A percentile compares a stretch with the other conserved stretches of the same genome.
These are phyloP conservation scores for Scleroderma bovista DNA, from an alignment of 768 basidiomycete genomes.

Conservation along the genomic window DNA sequence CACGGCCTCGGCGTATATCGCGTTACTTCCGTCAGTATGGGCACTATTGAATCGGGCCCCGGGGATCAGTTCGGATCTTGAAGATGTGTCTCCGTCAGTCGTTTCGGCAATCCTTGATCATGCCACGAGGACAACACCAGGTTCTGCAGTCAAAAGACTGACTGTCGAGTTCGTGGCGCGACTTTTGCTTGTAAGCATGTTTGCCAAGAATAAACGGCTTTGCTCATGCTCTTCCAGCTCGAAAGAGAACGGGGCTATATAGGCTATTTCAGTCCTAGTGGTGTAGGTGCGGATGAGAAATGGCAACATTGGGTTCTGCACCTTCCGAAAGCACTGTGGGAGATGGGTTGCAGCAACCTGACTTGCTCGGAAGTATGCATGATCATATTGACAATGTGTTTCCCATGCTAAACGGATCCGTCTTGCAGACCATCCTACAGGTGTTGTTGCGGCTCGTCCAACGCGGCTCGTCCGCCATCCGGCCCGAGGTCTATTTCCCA, in stretches of 20 bases:
- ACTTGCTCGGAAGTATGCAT: constrained; percentile 53
- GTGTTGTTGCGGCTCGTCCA: constrained; percentile 60
- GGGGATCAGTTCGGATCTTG: constrained; percentile 9
- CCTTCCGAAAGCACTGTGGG: constrained; percentile 83
- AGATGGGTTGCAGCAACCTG: constrained; percentile 57
- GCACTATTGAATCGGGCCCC: constrained; percentile 50
- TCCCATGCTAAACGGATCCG: constrained; percentile 5
- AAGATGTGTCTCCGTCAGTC: constrained; percentile 20
- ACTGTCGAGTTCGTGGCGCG: constrained; percentile 75
- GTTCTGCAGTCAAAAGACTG: constrained; percentile 55
- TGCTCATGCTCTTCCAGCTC: constrained; percentile 39
- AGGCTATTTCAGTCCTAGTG: constrained; percentile 41
- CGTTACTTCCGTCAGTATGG: constrained; percentile 77
- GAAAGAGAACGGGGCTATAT: constrained; percentile 49
- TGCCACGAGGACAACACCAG: constrained; percentile 50
- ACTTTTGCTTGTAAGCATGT: constrained; percentile 54
- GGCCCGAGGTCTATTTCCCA: constrained; percentile 35
- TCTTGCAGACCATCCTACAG: constrained; percentile 46
- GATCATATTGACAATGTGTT: background rate
- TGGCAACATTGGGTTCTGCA: constrained; percentile 66
- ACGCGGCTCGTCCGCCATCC: constrained; percentile 42
- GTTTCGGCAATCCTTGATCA: constrained; percentile 62
- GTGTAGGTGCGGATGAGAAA: constrained; percentile 22
- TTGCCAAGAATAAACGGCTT: background rate
- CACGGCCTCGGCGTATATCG: constrained; percentile 50